phyloP scores from a whole-genome alignment of 805 yeast genomes.

The Candida koratica region DNA sequence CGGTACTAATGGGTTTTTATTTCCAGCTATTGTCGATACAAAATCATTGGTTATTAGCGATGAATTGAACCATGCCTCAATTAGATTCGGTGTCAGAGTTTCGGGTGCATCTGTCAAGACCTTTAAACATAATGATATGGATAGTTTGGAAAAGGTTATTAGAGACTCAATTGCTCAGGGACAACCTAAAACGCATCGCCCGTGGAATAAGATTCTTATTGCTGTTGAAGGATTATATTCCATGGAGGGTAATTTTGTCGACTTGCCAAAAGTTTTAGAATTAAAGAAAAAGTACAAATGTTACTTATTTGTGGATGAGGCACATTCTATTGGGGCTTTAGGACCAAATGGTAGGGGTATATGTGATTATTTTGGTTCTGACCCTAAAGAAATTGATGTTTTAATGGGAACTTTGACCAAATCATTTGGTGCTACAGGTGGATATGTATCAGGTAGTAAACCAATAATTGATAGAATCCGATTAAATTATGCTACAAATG shows the following conservation, averaged over 20 bases:
- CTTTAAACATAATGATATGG: slow-evolving; percentile 89
- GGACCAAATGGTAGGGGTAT: slow-evolving; percentile 94
- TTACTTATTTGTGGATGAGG: slow-evolving; percentile 91
- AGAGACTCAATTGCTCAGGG: slow-evolving; percentile 89
- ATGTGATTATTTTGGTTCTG: slow-evolving; percentile 85
- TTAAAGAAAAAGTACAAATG: slow-evolving; percentile 82
- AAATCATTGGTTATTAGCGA: slow-evolving; percentile 91
- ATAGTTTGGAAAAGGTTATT: slow-evolving; percentile 65
- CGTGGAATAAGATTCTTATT: slow-evolving; percentile 84
- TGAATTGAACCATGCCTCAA: slow-evolving; percentile 92
- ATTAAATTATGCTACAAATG: slow-evolving; percentile 65
- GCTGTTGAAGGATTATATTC: slow-evolving; percentile 92
- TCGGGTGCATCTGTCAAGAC: slow-evolving; percentile 92
- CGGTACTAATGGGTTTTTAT: slow-evolving; percentile 88
- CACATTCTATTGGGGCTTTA: slow-evolving; percentile 98
- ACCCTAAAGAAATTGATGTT: slow-evolving; percentile 73
- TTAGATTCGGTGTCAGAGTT: slow-evolving; percentile 88
- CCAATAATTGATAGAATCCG: slow-evolving; percentile 70
- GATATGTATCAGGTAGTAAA: slow-evolving; percentile 81
- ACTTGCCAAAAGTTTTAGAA: slow-evolving; percentile 70
- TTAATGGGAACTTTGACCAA: slow-evolving; percentile 98
- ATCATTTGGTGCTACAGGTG: slow-evolving; percentile 98
- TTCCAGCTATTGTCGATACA: slow-evolving; percentile 76
- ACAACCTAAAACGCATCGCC: slow-evolving; percentile 91
- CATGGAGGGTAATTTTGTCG: slow-evolving; percentile 88